These are phyloP conservation scores for Trypanosoma conorhini DNA, from an alignment of 208 protist species.

Conservation along the genomic window DNA sequence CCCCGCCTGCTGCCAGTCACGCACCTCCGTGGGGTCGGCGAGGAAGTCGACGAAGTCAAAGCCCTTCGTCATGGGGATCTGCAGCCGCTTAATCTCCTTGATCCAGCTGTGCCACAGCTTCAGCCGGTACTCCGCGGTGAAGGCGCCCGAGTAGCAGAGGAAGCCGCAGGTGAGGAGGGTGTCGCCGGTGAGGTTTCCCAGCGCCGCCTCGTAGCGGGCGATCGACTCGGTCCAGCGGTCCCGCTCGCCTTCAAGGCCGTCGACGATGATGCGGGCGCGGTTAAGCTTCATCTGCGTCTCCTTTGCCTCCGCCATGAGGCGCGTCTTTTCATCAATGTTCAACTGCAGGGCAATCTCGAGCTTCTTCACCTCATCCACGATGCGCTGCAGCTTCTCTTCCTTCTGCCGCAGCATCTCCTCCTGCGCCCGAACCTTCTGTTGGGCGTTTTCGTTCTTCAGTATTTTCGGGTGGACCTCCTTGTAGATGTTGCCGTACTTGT, in stretches of 20 bases:
- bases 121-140: conserved; percentile 95
- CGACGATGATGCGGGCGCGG: conserved; percentile 96
- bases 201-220: conserved; percentile 84
- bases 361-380: conserved; percentile 92
- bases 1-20: conserved; percentile 97
- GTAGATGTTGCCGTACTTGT: conserved; percentile 96
- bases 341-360: conserved; percentile 92
- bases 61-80: conserved; percentile 81
- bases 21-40: conserved; percentile 94
- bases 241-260: conserved; percentile 96
- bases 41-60: conserved; percentile 96
- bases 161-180: conserved; percentile 97
- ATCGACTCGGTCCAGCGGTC: conserved; percentile 97
- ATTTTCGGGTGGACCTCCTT: conserved; percentile 98
- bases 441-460: conserved; percentile 93
- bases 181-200: conserved; percentile 95
- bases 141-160: conserved; percentile 97
- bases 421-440: conserved; percentile 93
- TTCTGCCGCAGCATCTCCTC: conserved; percentile 94
- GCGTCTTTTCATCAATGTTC: conserved; percentile 93
- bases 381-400: conserved; percentile 92
- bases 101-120: conserved; percentile 93
- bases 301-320: conserved; percentile 89
- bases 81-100: conserved; percentile 82
- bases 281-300: conserved; percentile 97